Base-by-base conservation (phyloP, 2,329 filamentous ascomycete genomes). In the Periconia sp. region DNA sequence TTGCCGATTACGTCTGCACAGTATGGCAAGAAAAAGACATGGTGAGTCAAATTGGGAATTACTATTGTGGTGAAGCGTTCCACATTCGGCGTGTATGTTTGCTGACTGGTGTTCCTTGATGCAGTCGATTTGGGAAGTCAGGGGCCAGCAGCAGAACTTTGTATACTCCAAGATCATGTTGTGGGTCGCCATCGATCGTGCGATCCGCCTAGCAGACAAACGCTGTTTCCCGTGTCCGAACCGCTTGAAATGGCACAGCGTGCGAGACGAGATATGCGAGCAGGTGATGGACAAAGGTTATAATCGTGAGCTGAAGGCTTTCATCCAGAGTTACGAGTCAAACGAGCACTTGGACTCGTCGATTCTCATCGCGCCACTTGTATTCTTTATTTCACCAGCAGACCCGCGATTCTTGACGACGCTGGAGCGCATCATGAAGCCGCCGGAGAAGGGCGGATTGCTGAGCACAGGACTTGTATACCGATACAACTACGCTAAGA, bases 141-240 rank as follows among this genome's bases (percentile, higher is more conserved):
- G 89, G 41, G 89, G 89, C 59, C 77, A 85, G 64, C 88, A 88
- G 67, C 88, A 91, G 71, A 84, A 91, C 65, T 92, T 91, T 61
- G 84, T 87, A 14, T 92, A 92, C 73, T 90, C 86, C n/a, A 90
- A 92, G 68, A 81, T 92, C 58, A 90, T 92, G 86, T 80, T 92
- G 19, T 92, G 89, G 89, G 89, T 92, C 3, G 88, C 89, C 17
- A 85, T 92, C 57, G 89, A 92, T 68, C 85, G 89, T 6, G 89
- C 86, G 10, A 75, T 92, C 13, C 87, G 89, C 1, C 81, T 92
- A 1, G 80, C 87, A 3, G 88, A 92, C 17, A 92, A 91, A 73
- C 79, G 90, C 50, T 88, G 86, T 62, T 82, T 92, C 19, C 89
- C 89, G 0, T 92, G 89, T 56, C 89, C 88, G 1, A 87, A 88